These are phyloP conservation scores for Termitomyces heimii DNA, from an alignment of 768 basidiomycete genomes.

Conservation along the genomic window DNA sequence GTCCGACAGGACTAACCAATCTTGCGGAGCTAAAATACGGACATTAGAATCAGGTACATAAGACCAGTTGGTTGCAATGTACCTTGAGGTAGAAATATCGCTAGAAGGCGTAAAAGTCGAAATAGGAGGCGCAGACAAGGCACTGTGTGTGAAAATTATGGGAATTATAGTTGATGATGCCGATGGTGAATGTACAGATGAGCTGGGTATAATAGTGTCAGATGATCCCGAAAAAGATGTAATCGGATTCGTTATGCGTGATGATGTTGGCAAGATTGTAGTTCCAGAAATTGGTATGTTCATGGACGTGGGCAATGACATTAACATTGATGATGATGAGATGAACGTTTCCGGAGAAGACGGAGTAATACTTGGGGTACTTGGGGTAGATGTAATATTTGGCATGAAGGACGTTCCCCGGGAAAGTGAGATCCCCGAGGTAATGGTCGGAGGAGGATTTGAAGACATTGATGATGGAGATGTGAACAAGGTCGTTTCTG, in stretches of 20 bases:
- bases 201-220: constrained; percentile 2
- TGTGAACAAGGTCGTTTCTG: background rate
- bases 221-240: background rate
- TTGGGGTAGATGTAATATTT: background rate
- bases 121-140: background rate
- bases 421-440: background rate
- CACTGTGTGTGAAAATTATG: background rate
- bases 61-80: background rate
- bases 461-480: background rate
- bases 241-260: background rate
- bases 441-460: background rate
- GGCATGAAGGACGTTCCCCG: background rate
- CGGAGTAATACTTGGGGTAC: background rate
- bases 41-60: background rate
- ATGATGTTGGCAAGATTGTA: background rate
- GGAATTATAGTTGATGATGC: background rate
- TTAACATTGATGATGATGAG: background rate
- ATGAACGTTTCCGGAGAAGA: background rate
- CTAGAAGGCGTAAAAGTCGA: background rate
- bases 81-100: background rate
- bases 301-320: background rate
- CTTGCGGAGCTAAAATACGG: background rate
- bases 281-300: background rate
- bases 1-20: background rate
- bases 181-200: constrained; percentile 3